Evolutionary conservation across 345 rosid genomes (phyloP).

Genomic region (Camelina hispida): DNA sequence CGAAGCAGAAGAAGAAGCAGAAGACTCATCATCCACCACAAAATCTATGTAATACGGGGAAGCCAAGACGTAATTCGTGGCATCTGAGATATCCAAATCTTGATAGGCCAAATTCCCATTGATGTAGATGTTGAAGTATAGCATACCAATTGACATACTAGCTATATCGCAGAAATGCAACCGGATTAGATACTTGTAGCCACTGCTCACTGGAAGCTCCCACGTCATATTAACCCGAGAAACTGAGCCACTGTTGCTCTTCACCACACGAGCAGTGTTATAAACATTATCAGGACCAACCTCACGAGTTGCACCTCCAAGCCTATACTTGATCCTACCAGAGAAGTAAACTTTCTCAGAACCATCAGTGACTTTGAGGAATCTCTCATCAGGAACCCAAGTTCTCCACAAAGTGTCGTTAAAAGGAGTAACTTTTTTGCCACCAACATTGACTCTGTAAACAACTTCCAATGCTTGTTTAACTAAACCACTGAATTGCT

Average conservation of each 20-base stretch:
- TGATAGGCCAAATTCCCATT: conserved; percentile 63
- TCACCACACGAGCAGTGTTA: conserved; percentile 63
- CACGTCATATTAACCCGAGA: conserved; percentile 67
- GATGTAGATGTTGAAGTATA: conserved; percentile 70
- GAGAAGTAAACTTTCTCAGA: conserved; percentile 52
- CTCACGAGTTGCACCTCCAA: conserved; percentile 76
- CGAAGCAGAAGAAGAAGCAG: conserved; percentile 30
- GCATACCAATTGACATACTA: conserved; percentile 64
- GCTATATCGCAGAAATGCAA: conserved; percentile 90
- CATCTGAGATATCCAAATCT: conserved; percentile 59
- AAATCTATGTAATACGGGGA: conserved; percentile 77
- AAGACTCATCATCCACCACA: conserved; percentile 49
- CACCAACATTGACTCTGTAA: conserved; percentile 74
- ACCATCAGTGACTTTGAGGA: conserved; percentile 52
- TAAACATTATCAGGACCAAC: conserved; percentile 83
- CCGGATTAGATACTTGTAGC: conserved; percentile 68
- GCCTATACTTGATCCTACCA: conserved; percentile 64
- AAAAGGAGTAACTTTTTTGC: conserved; percentile 75
- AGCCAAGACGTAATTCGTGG: conserved; percentile 52
- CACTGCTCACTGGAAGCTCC: conserved; percentile 64
- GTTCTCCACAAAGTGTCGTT: conserved; percentile 87
- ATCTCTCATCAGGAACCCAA: conserved; percentile 73
- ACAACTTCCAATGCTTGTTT: conserved; percentile 63
- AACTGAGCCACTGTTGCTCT: conserved; percentile 55
- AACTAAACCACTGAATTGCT: conserved; percentile 52